These are phyloP conservation scores for Phytomonas sp. DNA, from an alignment of 208 protist genomes.

Conservation along the genomic window DNA sequence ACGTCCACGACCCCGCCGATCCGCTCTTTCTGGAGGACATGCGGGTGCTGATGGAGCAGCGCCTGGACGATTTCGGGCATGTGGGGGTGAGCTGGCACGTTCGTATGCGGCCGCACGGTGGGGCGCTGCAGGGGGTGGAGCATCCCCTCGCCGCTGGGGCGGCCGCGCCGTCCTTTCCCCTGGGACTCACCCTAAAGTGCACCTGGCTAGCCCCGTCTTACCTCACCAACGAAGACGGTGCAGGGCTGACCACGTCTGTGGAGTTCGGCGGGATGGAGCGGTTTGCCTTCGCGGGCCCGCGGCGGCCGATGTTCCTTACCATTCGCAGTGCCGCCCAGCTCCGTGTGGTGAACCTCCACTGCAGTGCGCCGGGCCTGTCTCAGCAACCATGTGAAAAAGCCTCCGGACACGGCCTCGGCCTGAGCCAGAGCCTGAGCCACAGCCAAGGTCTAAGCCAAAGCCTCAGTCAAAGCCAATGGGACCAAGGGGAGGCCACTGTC, in stretches of 20 bases:
- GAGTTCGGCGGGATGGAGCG: conserved; percentile 58
- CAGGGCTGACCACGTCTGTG: conserved; percentile 56
- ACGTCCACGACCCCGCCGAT: conserved; percentile 44
- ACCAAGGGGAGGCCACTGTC: too few species aligned
- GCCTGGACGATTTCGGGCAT: conserved; percentile 79
- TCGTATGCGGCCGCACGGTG: conserved; percentile 50
- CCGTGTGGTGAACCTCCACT: conserved; percentile 42
- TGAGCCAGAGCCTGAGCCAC: too few species aligned
- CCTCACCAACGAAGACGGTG: conserved; percentile 29
- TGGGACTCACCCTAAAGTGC: conserved; percentile 63
- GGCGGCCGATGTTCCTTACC: conserved; percentile 25
- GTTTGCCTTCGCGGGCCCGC: conserved; percentile 22
- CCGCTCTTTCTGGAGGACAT: conserved; percentile 52
- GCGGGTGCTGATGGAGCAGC: conserved; percentile 27
- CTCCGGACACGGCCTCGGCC: too few species aligned
- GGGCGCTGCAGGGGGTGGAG: conserved; percentile 21
- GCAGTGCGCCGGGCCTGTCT: conserved; percentile 45
- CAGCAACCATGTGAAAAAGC: too few species aligned
- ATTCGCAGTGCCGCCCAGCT: conserved; percentile 16
- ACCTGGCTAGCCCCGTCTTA: conserved; percentile 49
- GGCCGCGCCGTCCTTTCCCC: conserved; percentile 23
- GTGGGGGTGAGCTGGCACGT: conserved; percentile 68
- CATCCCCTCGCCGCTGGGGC: background rate
- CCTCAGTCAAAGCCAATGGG: conserved; percentile 21
- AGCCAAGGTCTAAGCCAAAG: too few species aligned